These are phyloP conservation scores for Cladosporium sp. DNA, from an alignment of 2,329 filamentous ascomycete genomes.

Conservation along the genomic window DNA sequence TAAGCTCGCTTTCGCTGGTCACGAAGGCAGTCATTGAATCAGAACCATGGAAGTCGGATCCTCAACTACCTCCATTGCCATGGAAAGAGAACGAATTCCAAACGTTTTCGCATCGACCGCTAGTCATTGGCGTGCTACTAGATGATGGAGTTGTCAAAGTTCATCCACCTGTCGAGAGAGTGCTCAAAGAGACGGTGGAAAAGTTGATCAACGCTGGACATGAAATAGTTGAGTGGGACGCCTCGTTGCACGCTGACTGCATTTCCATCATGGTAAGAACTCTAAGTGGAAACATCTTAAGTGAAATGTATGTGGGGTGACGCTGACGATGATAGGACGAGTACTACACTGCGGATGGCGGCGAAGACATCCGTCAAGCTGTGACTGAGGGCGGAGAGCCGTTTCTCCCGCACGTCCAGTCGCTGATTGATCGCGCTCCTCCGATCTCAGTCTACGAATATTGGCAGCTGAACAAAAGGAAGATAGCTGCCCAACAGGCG, in stretches of 20 bases:
- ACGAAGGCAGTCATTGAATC: conserved; percentile 28
- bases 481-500: conserved; percentile 46
- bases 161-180: conserved; percentile 20
- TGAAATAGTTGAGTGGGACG: conserved; percentile 36
- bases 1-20: conserved; percentile 44
- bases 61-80: conserved; percentile 35
- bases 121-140: conserved; percentile 21
- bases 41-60: conserved; percentile 39
- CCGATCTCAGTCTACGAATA: conserved; percentile 59
- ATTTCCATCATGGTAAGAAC: conserved; percentile 47
- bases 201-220: conserved; percentile 30
- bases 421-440: conserved; percentile 46
- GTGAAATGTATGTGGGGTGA: no score
- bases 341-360: conserved; percentile 57
- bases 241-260: conserved; percentile 47
- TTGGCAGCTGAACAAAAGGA: conserved; percentile 60
- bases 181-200: conserved; percentile 12
- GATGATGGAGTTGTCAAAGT: conserved; percentile 24
- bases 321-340: conserved; percentile 39
- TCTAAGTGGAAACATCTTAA: background rate
- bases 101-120: conserved; percentile 9
- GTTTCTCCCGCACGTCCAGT: conserved; percentile 52
- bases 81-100: conserved; percentile 33
- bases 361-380: conserved; percentile 55
- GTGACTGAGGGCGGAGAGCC: conserved; percentile 53